These are phyloP conservation scores for Solanum hybrid DNA, from an alignment of 305 asterid species.

Conservation along the genomic window DNA sequence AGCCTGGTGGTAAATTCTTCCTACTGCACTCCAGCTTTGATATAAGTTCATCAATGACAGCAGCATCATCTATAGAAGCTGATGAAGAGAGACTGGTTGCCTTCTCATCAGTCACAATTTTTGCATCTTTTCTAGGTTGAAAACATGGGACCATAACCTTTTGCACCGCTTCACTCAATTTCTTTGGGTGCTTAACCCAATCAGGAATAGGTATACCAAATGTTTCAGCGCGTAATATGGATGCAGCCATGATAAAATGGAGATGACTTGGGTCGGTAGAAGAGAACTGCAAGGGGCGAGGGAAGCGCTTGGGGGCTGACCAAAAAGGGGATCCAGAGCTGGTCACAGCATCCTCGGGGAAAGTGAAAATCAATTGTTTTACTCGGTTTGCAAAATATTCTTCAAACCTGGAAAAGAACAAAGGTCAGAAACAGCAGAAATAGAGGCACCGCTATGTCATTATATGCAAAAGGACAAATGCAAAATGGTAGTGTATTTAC, in stretches of 20 bases:
- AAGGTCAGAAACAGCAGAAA: slow-evolving; percentile 4
- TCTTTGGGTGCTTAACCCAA: slow-evolving; percentile 73
- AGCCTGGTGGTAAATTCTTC: slow-evolving; percentile 45
- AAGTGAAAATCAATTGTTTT: slow-evolving; percentile 77
- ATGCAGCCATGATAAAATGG: slow-evolving; percentile 69
- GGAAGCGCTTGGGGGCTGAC: slow-evolving; percentile 96
- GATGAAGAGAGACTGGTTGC: slow-evolving; percentile 69
- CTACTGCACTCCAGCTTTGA: slow-evolving; percentile 55
- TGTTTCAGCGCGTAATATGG: slow-evolving; percentile 87
- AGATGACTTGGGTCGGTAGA: slow-evolving; percentile 71
- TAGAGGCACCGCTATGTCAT: not conserved
- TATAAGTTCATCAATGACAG: slow-evolving; percentile 58
- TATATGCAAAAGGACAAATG: not conserved
- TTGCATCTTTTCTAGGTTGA: slow-evolving; percentile 56
- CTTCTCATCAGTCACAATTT: slow-evolving; percentile 85
- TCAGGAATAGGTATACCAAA: slow-evolving; percentile 77
- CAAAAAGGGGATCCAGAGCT: slow-evolving; percentile 88
- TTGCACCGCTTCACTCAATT: slow-evolving; percentile 64
- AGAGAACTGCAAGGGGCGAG: slow-evolving; percentile 65
- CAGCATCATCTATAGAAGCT: slow-evolving; percentile 80
- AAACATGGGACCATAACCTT: slow-evolving; percentile 68
- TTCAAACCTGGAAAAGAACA: slow-evolving; percentile 53
- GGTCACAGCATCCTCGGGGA: slow-evolving; percentile 90
- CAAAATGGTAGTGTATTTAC: slow-evolving; percentile 26
- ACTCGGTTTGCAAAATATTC: slow-evolving; percentile 76